Percentiles rank a stretch among this genome's conserved stretches.
phyloP scores from a whole-genome alignment of 2,329 filamentous ascomycete genomes.

The Zasmidium angulare region DNA sequence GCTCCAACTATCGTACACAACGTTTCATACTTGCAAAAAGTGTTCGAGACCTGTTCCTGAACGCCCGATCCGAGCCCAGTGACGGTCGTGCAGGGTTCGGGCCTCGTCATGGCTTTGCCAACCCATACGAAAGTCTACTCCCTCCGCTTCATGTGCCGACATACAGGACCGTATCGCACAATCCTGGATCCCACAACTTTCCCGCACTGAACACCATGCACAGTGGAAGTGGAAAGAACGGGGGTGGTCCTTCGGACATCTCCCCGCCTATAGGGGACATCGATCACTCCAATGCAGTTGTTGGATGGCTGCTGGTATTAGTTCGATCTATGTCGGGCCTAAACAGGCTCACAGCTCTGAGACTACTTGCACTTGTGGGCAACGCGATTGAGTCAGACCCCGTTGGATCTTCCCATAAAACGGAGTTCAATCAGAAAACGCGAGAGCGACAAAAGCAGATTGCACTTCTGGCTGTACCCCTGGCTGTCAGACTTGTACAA shows the following conservation, averaged over 20 bases:
- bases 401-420: slow-evolving; percentile 35
- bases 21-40: slow-evolving; percentile 51
- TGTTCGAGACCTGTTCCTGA: slow-evolving; percentile 39
- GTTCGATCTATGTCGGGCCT: slow-evolving; percentile 42
- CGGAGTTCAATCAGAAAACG: slow-evolving; percentile 34
- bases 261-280: slow-evolving; percentile 30
- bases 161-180: slow-evolving; percentile 33
- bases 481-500: slow-evolving; percentile 51
- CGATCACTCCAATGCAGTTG: slow-evolving; percentile 48
- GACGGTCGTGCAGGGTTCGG: slow-evolving; percentile 28
- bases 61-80: slow-evolving; percentile 17
- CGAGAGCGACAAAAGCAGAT: slow-evolving; percentile 43
- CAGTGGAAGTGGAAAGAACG: slow-evolving; percentile 11
- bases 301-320: slow-evolving; percentile 49
- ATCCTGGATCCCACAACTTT: slow-evolving; percentile 42
- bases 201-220: slow-evolving; percentile 42
- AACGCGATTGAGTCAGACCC: slow-evolving; percentile 36
- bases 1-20: slow-evolving; percentile 75
- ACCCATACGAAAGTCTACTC: slow-evolving; percentile 24
- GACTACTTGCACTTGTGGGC: slow-evolving; percentile 39
- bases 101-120: slow-evolving; percentile 27
- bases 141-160: slow-evolving; percentile 44
- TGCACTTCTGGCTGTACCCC: slow-evolving; percentile 46
- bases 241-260: slow-evolving; percentile 11
- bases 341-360: slow-evolving; percentile 44